phyloP scores from a whole-genome alignment of 768 basidiomycete genomes.

The Lactarius hatsudake region DNA sequence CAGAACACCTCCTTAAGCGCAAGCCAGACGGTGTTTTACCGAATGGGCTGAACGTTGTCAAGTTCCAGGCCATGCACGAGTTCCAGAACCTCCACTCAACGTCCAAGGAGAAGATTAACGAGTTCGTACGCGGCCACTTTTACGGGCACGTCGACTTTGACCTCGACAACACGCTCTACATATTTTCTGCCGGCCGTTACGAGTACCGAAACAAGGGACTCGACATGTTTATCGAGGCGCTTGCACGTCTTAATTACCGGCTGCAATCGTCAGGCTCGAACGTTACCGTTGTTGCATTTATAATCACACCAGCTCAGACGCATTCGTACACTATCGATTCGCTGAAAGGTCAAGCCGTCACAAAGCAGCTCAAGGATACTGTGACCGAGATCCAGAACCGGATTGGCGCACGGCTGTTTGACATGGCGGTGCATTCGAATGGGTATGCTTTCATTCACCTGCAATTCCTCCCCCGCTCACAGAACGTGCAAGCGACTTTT shows the following conservation, averaged over 20 bases:
- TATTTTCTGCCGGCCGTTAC: slow-evolving; percentile 99
- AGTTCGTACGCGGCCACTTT: slow-evolving; percentile 96
- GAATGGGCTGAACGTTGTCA: slow-evolving; percentile 97
- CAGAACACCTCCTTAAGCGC: slow-evolving; percentile 93
- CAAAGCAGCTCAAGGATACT: slow-evolving; percentile 93
- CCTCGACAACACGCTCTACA: slow-evolving; percentile 86
- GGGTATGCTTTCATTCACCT: slow-evolving; percentile 49
- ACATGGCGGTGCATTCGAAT: slow-evolving; percentile 89
- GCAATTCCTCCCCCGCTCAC: background rate
- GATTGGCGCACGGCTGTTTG: slow-evolving; percentile 89
- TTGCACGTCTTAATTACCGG: slow-evolving; percentile 78
- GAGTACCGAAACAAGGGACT: slow-evolving; percentile 99
- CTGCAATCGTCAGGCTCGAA: slow-evolving; percentile 62
- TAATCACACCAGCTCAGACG: slow-evolving; percentile 97
- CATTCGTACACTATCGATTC: slow-evolving; percentile 98
- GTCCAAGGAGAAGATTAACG: slow-evolving; percentile 96
- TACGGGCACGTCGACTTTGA: slow-evolving; percentile 98
- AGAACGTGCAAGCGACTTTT: slow-evolving; percentile 54
- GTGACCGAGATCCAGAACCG: slow-evolving; percentile 94
- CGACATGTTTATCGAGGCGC: slow-evolving; percentile 98
- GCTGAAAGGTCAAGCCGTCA: slow-evolving; percentile 95
- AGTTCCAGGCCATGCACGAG: slow-evolving; percentile 99
- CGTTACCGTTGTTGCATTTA: slow-evolving; percentile 93
- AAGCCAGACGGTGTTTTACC: slow-evolving; percentile 97
- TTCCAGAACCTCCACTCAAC: slow-evolving; percentile 94